Evolutionary conservation across 106 monocot species (phyloP), one percentile per base, ranked within the genome.

Genomic region (Dioscorea zingiberensis): DNA sequence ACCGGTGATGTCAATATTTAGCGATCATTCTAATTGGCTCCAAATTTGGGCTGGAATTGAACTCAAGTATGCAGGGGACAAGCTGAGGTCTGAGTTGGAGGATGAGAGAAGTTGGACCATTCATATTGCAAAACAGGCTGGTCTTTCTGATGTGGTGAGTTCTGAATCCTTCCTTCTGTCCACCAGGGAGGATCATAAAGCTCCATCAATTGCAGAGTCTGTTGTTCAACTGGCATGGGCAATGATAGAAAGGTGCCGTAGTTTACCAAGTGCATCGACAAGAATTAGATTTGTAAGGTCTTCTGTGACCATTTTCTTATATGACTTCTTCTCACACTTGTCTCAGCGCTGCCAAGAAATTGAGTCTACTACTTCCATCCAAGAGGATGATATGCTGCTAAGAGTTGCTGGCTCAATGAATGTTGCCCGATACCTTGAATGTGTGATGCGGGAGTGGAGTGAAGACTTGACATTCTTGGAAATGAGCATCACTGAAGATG

Each of bases 41-140:
- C 71, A 79, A 48, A 84, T 81, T 21, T 91, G 91, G 87, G 81
- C 84, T 17, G 55, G 79, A 17, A 76, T 87, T 45, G 91, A 91
- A 60, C 76, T 87, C 4, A 76, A 64, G 19, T 75, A 74, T 76
- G 86, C 81, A 14, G 58, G 78, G 47, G 68, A 73, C 26, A 87
- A 79, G 21, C 66, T 91, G 25, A 81, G 64, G 59, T 58, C 68
- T 60, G 76, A 81, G 57, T 59, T 81, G 65, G 84, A 81, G 7
- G 68, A 78, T 71, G 84, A 81, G 51, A 71, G 13, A 71, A 69
- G 18, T 57, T 91, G 91, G 91, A 69, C 53, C 22, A 74, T 57
- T 65, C 55, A 46, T 48, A 44, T 32, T 38, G 45, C 32, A 29
- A 15, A 71, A 27, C 74, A 82, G 55, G 16, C 58, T 72, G 58